Base-by-base conservation (phyloP, 805 yeast species). In the Saturnispora sekii region DNA sequence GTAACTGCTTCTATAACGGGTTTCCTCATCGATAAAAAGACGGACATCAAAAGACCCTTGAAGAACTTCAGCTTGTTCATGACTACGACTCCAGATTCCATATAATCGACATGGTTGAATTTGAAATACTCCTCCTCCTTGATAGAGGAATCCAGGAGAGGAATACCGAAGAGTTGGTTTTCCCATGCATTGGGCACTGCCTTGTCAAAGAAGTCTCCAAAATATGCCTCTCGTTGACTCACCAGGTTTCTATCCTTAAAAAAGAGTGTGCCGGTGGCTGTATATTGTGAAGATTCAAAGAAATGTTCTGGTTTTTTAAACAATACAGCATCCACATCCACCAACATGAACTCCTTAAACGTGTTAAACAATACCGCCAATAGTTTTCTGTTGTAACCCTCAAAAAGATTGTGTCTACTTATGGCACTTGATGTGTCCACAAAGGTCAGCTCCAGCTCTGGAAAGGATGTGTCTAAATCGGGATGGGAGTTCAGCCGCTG, bases 281-380 rank as follows among this genome's bases (percentile, higher is more conserved):
- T 39, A 50, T 62, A 71, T 35, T 63, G 66, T 38, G 60, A 48
- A 10, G 67, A 54, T 35, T 63, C 46, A 47, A 70, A 62, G 44
- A 74, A 69, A 2, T 59, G 43, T 16, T 48, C 47, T 9, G 65
- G 61, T 3, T 70, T 64, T 26, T 65, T 54, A 44, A 67, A 58
- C 14, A 57, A 49, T 5, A 69, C 70, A 4, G 68, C 62, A 56
- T 74, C 80, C 11, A 77, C 73, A 56, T 76, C 80, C 43, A 76
- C 49, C 35, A 76, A 51, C 36, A 76, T 62, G 52, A 63, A 66
- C 37, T 73, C 78, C 49, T 73, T 73, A 53, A 73, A 76, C 2
- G 79, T 73, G 46, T 74, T 77, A 59, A 79, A 79, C 26, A 74
- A 47, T n/a, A 73, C 66, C 1, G 84, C 81, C 28, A 77, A 52